A percentile compares a stretch with the other conserved stretches of the same genome.
Conservation (phyloP, 805 yeast genomes). For the Kodamaea sagamina region DNA sequence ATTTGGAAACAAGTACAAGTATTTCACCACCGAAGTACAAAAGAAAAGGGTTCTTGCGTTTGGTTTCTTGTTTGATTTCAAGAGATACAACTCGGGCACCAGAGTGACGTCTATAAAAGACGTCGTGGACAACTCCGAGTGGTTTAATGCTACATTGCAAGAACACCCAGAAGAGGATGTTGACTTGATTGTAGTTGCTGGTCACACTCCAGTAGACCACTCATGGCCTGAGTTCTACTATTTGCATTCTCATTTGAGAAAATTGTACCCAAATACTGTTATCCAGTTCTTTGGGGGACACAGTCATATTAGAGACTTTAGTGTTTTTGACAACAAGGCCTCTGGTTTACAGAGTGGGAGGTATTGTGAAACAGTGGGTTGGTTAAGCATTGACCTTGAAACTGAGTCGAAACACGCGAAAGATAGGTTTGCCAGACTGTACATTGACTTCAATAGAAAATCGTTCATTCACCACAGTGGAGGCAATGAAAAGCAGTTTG, state of each 20-base stretch:
- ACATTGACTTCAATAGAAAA: slow-evolving; percentile 77
- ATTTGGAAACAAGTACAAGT: slow-evolving; percentile 67
- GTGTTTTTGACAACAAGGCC: slow-evolving; percentile 61
- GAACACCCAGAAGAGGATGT: slow-evolving; percentile 37
- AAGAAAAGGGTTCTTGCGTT: slow-evolving; percentile 60
- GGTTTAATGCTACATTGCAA: slow-evolving; percentile 59
- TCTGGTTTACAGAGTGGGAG: slow-evolving; percentile 91
- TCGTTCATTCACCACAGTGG: slow-evolving; percentile 65
- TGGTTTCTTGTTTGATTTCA: slow-evolving; percentile 80
- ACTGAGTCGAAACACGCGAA: slow-evolving; percentile 16
- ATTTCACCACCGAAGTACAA: slow-evolving; percentile 62
- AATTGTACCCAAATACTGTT: slow-evolving; percentile 56
- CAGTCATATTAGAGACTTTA: slow-evolving; percentile 86
- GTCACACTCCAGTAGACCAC: slow-evolving; percentile 69
- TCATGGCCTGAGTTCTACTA: slow-evolving; percentile 54
- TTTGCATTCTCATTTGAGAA: slow-evolving; percentile 54
- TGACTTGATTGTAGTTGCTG: slow-evolving; percentile 70
- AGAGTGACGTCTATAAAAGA: slow-evolving; percentile 63
- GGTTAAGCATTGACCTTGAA: slow-evolving; percentile 56
- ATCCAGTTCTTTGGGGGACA: slow-evolving; percentile 95
- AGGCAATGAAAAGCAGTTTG: slow-evolving; percentile 36
- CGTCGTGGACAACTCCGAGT: slow-evolving; percentile 49
- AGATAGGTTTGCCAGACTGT: slow-evolving; percentile 53
- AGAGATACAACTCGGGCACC: slow-evolving; percentile 57
- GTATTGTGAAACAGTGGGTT: slow-evolving; percentile 92